Evolutionary conservation across 2,329 filamentous ascomycete species (phyloP).

Genomic region (Claviceps spartinae): DNA sequence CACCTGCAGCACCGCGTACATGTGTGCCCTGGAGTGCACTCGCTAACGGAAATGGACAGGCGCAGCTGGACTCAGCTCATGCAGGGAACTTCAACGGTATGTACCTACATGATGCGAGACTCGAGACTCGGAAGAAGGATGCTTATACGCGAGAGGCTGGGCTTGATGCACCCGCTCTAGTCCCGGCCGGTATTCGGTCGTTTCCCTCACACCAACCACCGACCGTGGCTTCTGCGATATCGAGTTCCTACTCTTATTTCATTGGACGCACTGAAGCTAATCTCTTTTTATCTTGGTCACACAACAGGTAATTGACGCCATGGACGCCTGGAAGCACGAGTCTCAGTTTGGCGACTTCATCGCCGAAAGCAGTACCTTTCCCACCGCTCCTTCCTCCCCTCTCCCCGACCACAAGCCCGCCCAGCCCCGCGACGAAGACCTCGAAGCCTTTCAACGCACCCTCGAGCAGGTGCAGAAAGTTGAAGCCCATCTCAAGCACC

Average conservation of each 20-base stretch:
- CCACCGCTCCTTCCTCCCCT: conserved; percentile 50
- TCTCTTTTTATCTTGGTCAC: not conserved
- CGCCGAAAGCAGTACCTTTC: conserved; percentile 61
- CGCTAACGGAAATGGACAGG: conserved; percentile 38
- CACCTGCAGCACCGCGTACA: not conserved
- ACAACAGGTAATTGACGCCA: conserved; percentile 66
- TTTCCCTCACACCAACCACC: no score
- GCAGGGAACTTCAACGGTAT: conserved; percentile 77
- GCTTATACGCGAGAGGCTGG: not conserved
- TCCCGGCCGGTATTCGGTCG: no score
- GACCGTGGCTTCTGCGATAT: not conserved
- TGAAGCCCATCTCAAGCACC: conserved; percentile 53
- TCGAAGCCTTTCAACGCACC: conserved; percentile 53
- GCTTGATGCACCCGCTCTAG: no score
- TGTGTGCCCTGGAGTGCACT: not conserved
- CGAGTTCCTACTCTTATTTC: not conserved
- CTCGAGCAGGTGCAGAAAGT: conserved; percentile 55
- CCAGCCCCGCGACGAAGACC: conserved; percentile 54
- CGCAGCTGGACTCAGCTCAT: conserved; percentile 86
- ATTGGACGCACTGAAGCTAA: conserved; percentile 3
- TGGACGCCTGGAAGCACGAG: conserved; percentile 84
- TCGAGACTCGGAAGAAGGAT: not conserved
- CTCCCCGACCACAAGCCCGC: conserved; percentile 46
- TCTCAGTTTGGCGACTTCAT: conserved; percentile 78
- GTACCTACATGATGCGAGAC: conserved; percentile 17